phyloP scores from a whole-genome alignment of 345 rosid genomes.

The Clarkia xantiana region DNA sequence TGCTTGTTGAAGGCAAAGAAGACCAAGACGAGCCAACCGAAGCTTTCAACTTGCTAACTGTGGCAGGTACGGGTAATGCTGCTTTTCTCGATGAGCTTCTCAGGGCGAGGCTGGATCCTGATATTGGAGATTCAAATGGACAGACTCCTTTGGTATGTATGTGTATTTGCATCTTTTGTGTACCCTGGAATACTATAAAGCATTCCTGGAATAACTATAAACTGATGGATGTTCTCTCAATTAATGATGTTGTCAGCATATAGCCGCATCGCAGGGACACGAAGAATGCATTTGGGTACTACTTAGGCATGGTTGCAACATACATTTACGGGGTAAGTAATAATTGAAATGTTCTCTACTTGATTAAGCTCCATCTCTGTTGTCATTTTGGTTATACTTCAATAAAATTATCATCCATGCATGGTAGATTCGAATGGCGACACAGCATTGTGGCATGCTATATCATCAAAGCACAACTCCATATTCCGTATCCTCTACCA shows the following conservation, averaged over 20 bases:
- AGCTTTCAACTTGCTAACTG: constrained; percentile 37
- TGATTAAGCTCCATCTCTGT: no score
- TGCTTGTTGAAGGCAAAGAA: constrained; percentile 22
- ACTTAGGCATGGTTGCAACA: constrained; percentile 62
- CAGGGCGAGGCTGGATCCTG: constrained; percentile 66
- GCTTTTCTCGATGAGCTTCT: constrained; percentile 76
- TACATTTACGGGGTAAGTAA: constrained; percentile 42
- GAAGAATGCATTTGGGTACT: constrained; percentile 72
- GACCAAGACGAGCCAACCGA: constrained; percentile 31
- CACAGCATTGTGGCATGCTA: constrained; percentile 72
- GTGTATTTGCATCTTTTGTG: neutral
- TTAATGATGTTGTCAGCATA: constrained; percentile 36
- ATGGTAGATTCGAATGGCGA: constrained; percentile 50
- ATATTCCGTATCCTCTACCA: constrained; percentile 55
- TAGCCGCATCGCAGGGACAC: constrained; percentile 78
- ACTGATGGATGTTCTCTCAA: neutral
- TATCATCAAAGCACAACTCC: constrained; percentile 41
- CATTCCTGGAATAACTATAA: neutral
- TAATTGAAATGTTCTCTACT: no score
- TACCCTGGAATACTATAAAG: neutral
- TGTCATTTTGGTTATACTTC: neutral
- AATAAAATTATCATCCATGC: neutral
- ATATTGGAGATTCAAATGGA: constrained; percentile 48
- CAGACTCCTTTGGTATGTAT: constrained; percentile 58
- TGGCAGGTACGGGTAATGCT: constrained; percentile 55